Conservation (phyloP, 2,329 filamentous ascomycete genomes). For the Ploettnerulaceae sp. region DNA sequence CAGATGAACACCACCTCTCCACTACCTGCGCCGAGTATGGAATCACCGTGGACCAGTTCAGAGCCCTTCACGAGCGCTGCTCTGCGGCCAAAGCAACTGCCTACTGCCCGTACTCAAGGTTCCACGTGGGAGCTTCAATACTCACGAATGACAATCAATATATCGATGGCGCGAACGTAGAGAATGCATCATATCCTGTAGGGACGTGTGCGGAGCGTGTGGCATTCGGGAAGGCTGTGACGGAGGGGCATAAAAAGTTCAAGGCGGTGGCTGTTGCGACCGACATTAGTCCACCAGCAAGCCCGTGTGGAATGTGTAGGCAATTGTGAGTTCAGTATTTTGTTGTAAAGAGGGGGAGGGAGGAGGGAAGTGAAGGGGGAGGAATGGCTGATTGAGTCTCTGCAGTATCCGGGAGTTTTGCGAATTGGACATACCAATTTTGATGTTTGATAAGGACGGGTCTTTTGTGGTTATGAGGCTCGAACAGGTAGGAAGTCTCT, state of each 20-base stretch:
- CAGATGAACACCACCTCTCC: conserved; percentile 28
- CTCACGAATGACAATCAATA: conserved; percentile 52
- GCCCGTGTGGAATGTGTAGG: conserved; percentile 93
- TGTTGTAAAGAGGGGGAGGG: neutral
- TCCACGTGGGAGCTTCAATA: conserved; percentile 81
- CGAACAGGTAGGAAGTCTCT: conserved; percentile 51
- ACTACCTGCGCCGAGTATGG: conserved; percentile 38
- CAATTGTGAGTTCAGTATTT: conserved; percentile 63
- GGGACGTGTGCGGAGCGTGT: conserved; percentile 94
- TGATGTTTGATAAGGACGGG: conserved; percentile 87
- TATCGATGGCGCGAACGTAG: conserved; percentile 74
- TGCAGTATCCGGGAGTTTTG: conserved; percentile 72
- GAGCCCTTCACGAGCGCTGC: conserved; percentile 61
- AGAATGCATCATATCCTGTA: conserved; percentile 87
- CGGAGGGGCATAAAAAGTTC: conserved; percentile 46
- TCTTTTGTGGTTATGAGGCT: conserved; percentile 66
- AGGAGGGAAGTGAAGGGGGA: neutral
- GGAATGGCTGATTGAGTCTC: neutral
- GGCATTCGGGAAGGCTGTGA: conserved; percentile 77
- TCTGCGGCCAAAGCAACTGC: conserved; percentile 69
- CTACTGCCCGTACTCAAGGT: conserved; percentile 68
- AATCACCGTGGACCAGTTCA: conserved; percentile 60
- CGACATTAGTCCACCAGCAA: conserved; percentile 63
- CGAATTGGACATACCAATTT: conserved; percentile 63
- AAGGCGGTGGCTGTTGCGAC: conserved; percentile 82